These are phyloP conservation scores for Metschnikowia colocasiae DNA, from an alignment of 805 yeast species.

Conservation along the genomic window DNA sequence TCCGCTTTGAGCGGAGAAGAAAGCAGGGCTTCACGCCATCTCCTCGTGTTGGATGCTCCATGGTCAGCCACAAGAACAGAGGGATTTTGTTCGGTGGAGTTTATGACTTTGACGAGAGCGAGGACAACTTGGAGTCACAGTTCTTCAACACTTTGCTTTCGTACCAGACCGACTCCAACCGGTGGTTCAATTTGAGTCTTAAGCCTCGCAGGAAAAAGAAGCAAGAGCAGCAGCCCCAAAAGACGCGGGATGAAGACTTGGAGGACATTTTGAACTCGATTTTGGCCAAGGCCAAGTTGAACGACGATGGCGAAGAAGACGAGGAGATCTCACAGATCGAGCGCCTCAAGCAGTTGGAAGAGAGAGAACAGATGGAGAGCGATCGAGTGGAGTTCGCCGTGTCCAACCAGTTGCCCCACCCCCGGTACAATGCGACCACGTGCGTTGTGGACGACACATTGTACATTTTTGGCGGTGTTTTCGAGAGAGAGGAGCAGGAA, in stretches of 20 bases:
- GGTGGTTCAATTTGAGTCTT: conserved; percentile 77
- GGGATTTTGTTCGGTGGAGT: conserved; percentile 96
- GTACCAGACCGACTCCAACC: conserved; percentile 78
- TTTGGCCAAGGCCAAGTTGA: conserved; percentile 66
- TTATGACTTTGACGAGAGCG: conserved; percentile 91
- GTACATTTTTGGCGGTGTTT: conserved; percentile 86
- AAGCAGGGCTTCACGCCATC: conserved; percentile 89
- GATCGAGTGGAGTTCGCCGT: conserved; percentile 51
- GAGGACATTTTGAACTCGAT: conserved; percentile 76
- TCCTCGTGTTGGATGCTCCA: conserved; percentile 91
- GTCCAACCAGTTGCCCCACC: conserved; percentile 70
- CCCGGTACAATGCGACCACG: conserved; percentile 81
- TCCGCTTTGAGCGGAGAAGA: conserved; percentile 85
- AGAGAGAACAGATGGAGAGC: conserved; percentile 40
- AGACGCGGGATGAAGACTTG: conserved; percentile 70
- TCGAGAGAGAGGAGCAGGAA: conserved; percentile 86
- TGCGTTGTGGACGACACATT: conserved; percentile 81
- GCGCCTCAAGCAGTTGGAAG: conserved; percentile 33
- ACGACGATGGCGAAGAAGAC: conserved; percentile 48
- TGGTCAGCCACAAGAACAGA: conserved; percentile 85
- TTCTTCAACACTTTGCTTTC: conserved; percentile 79
- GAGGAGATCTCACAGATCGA: conserved; percentile 35
- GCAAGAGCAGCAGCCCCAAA: conserved; percentile 36
- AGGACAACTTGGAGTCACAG: conserved; percentile 79
- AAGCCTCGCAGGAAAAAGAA: conserved; percentile 58